These are phyloP conservation scores for Penicillium maclennaniae DNA, from an alignment of 495 filamentous ascomycete genomes.

Conservation along the genomic window DNA sequence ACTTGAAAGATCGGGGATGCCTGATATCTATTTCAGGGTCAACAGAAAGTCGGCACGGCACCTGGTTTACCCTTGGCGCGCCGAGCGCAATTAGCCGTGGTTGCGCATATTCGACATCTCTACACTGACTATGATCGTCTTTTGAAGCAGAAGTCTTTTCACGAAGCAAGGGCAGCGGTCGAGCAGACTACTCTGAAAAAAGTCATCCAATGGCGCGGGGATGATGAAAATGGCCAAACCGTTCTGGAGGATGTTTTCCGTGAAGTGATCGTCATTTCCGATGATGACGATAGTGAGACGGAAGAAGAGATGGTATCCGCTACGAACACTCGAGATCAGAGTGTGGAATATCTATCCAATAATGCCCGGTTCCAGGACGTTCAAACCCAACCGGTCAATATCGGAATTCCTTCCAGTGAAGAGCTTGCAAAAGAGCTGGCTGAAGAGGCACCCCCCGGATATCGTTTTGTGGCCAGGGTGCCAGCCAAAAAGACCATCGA, in stretches of 20 bases:
- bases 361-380: slow-evolving; percentile 32
- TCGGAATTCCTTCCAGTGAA: slow-evolving; percentile 12
- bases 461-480: slow-evolving; percentile 27
- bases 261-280: slow-evolving; percentile 78
- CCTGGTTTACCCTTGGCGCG: slow-evolving; percentile 62
- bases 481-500: slow-evolving; percentile 32
- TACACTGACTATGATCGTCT: slow-evolving; percentile 85
- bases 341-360: slow-evolving; percentile 40
- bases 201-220: slow-evolving; percentile 82
- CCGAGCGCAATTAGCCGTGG: slow-evolving; percentile 76
- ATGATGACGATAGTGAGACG: slow-evolving; percentile 66
- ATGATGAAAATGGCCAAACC: slow-evolving; percentile 71
- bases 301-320: slow-evolving; percentile 35
- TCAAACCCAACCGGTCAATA: slow-evolving; percentile 27
- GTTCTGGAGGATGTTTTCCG: slow-evolving; percentile 76
- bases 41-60: slow-evolving; percentile 65
- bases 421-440: slow-evolving; percentile 27
- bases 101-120: slow-evolving; percentile 79
- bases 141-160: slow-evolving; percentile 58
- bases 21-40: slow-evolving; percentile 38
- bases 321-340: slow-evolving; percentile 26
- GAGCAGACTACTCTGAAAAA: slow-evolving; percentile 67
- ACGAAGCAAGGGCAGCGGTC: slow-evolving; percentile 66
- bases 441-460: slow-evolving; percentile 38
- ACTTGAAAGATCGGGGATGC: slow-evolving; percentile 8